phyloP scores from a whole-genome alignment of 768 basidiomycete genomes.

The Lentinus brumalis region DNA sequence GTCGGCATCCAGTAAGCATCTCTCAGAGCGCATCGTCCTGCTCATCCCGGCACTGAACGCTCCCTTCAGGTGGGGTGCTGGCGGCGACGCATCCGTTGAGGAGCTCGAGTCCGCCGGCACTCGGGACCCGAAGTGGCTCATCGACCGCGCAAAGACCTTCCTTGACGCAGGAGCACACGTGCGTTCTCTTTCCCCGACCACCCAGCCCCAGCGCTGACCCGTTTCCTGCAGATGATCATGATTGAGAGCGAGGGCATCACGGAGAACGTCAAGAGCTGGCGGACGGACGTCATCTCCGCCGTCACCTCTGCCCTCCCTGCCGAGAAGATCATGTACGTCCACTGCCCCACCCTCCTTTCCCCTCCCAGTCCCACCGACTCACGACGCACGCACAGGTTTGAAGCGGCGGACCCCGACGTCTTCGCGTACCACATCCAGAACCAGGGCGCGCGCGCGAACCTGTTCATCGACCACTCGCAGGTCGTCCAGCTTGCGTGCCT shows the following conservation, averaged over 20 bases:
- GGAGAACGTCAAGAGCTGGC: slow-evolving; percentile 45
- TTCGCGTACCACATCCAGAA: slow-evolving; percentile 49
- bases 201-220: not conserved
- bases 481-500: slow-evolving; percentile 47
- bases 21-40: not conserved
- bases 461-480: slow-evolving; percentile 49
- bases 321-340: slow-evolving; percentile 42
- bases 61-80: slow-evolving; percentile 38
- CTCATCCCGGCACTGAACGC: not conserved
- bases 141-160: slow-evolving; percentile 42
- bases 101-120: slow-evolving; percentile 44
- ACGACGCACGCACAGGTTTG: too few relatives aligned
- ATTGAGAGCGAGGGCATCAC: slow-evolving; percentile 51
- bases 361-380: too few relatives aligned
- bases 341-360: too few relatives aligned
- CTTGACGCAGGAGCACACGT: slow-evolving; percentile 42
- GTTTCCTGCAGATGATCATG: slow-evolving; percentile 40
- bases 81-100: slow-evolving; percentile 41
- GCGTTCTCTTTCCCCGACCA: not conserved
- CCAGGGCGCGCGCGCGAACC: slow-evolving; percentile 43
- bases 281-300: slow-evolving; percentile 45
- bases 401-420: slow-evolving; percentile 47
- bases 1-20: slow-evolving; percentile 39
- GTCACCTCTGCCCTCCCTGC: slow-evolving; percentile 42
- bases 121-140: slow-evolving; percentile 42